Evolutionary conservation across 2,329 filamentous ascomycete genomes (phyloP).

Genomic region (Nectriaceae sp.): DNA sequence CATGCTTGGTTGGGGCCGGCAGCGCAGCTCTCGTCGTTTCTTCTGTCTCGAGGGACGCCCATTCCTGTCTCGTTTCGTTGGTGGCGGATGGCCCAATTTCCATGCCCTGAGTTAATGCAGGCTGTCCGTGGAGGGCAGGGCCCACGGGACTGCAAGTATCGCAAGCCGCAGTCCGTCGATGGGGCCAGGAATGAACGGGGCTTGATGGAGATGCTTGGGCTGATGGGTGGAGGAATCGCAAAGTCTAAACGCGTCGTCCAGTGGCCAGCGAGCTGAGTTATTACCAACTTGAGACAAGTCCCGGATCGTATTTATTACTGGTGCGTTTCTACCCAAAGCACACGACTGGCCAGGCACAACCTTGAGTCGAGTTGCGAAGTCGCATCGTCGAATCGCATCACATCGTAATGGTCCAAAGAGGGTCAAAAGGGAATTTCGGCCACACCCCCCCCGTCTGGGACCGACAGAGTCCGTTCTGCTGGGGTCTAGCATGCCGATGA

Average conservation of each 20-base stretch:
- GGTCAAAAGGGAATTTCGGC: neutral
- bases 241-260: conserved; percentile 23
- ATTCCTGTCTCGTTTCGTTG: conserved; percentile 12
- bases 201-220: conserved; percentile 16
- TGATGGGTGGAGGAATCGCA: conserved; percentile 14
- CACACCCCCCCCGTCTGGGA: neutral
- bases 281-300: conserved; percentile 29
- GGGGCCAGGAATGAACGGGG: conserved; percentile 15
- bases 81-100: conserved; percentile 12
- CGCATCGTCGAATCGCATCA: conserved; percentile 1
- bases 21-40: conserved; percentile 7
- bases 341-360: conserved; percentile 12
- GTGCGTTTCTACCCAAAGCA: conserved; percentile 21
- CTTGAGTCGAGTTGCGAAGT: neutral
- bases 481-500: conserved; percentile 9
- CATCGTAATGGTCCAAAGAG: conserved; percentile 3
- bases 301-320: conserved; percentile 23
- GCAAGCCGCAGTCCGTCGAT: neutral
- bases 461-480: conserved; percentile 1
- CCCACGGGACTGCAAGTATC: neutral
- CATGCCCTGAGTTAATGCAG: conserved; percentile 3
- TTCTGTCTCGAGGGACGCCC: conserved; percentile 11
- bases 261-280: conserved; percentile 17
- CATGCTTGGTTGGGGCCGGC: conserved; percentile 8
- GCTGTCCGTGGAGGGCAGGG: neutral